Evolutionary conservation across 2,329 filamentous ascomycete species (phyloP).

Genomic region (Talaromyces sp.): DNA sequence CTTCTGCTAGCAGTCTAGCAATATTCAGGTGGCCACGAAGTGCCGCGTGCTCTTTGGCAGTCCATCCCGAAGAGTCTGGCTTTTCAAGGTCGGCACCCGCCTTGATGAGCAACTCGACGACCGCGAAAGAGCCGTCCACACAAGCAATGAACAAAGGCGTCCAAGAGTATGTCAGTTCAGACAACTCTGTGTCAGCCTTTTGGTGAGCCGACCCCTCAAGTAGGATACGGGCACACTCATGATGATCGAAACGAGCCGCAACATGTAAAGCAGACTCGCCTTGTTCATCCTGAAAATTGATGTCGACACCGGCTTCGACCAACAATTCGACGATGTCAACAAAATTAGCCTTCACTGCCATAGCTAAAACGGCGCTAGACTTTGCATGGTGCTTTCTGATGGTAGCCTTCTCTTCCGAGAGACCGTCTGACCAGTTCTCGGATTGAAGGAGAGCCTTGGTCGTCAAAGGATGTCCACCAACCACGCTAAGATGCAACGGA

Average conservation of each 20-base stretch:
- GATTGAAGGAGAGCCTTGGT: constrained; percentile 76
- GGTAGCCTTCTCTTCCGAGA: constrained; percentile 50
- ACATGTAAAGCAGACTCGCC: constrained; percentile 91
- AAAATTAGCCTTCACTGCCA: constrained; percentile 86
- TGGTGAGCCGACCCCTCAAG: constrained; percentile 66
- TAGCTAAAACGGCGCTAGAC: constrained; percentile 79
- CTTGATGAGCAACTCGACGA: constrained; percentile 72
- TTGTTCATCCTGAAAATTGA: constrained; percentile 87
- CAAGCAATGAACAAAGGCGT: constrained; percentile 91
- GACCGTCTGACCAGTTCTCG: constrained; percentile 63
- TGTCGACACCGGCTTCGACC: constrained; percentile 82
- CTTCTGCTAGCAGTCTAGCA: constrained; percentile 61
- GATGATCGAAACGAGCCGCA: constrained; percentile 82
- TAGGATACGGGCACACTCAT: constrained; percentile 72
- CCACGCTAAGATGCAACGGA: constrained; percentile 85
- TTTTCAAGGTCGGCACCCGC: constrained; percentile 72
- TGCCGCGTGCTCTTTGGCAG: constrained; percentile 85
- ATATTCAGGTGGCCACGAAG: constrained; percentile 83
- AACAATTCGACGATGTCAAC: constrained; percentile 78
- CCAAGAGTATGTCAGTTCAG: constrained; percentile 85
- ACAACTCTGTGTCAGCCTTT: constrained; percentile 69
- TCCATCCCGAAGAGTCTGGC: constrained; percentile 87
- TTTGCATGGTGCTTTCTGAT: constrained; percentile 69
- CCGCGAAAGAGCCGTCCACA: constrained; percentile 75
- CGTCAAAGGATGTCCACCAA: constrained; percentile 83